Percentiles rank a stretch among this genome's conserved stretches.
Evolutionary conservation across 2,329 filamentous ascomycete genomes (phyloP).

Genomic region (Stachybotrys echinatus): DNA sequence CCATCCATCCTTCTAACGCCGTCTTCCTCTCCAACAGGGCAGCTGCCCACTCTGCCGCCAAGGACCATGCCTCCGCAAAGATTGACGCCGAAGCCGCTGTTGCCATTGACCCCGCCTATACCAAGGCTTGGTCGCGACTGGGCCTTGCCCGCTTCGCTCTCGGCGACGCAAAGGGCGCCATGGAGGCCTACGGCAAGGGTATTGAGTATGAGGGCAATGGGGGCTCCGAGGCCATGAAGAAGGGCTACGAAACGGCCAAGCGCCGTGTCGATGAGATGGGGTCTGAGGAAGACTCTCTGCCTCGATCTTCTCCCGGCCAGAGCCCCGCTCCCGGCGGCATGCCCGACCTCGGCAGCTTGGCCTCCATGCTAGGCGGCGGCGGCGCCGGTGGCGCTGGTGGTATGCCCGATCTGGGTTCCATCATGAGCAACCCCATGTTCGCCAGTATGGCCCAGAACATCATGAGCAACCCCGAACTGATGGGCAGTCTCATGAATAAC

Average conservation of each 20-base stretch:
- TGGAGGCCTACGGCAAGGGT: conserved; percentile 90
- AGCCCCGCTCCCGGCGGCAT: conserved; percentile 54
- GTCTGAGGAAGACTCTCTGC: conserved; percentile 29
- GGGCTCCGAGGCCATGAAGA: conserved; percentile 95
- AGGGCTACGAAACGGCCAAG: conserved; percentile 91
- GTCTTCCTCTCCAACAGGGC: conserved; percentile 98
- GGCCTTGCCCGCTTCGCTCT: conserved; percentile 89
- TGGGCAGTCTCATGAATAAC: conserved; percentile 92
- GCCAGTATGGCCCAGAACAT: conserved; percentile 93
- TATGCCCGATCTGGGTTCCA: conserved; percentile 79
- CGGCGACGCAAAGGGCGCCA: conserved; percentile 82
- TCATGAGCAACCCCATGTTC: conserved; percentile 99
- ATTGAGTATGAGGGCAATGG: conserved; percentile 93
- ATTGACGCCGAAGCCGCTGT: conserved; percentile 89
- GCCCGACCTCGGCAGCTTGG: conserved; percentile 66
- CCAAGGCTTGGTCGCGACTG: conserved; percentile 93
- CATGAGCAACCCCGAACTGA: conserved; percentile 93
- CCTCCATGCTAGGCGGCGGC: conserved; percentile 64
- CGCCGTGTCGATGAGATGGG: conserved; percentile 78
- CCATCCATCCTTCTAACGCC: conserved; percentile 76
- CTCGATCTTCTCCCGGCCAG: conserved; percentile 46
- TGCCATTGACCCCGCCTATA: conserved; percentile 83
- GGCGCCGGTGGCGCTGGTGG: conserved; percentile 60
- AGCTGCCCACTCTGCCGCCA: conserved; percentile 80
- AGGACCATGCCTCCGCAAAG: conserved; percentile 78